Percentiles rank a stretch among this genome's conserved stretches.
Conservation (phyloP, 345 rosid genomes). For the Salix exigua region DNA sequence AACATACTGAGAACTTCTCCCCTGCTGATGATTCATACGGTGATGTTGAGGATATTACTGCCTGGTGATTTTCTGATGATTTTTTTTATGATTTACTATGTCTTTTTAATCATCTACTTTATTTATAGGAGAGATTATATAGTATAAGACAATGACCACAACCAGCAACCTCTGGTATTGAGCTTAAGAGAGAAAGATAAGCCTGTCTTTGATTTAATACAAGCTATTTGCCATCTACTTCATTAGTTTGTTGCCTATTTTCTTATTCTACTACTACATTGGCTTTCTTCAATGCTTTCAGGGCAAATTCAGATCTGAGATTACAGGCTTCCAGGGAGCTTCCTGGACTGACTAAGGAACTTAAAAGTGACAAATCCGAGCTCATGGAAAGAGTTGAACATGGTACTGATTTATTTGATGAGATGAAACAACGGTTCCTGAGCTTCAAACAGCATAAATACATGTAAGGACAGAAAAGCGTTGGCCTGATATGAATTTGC, state of each 20-base stretch:
- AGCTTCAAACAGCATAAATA: slow-evolving; percentile 64
- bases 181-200: slow-evolving; percentile 44
- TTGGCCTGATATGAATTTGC: slow-evolving; percentile 3
- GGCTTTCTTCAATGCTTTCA: not conserved
- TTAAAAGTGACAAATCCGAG: slow-evolving; percentile 30
- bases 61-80: not conserved
- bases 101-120: slow-evolving; percentile 21
- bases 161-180: slow-evolving; percentile 23
- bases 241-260: not conserved
- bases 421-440: slow-evolving; percentile 65
- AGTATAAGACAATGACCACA: slow-evolving; percentile 28
- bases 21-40: too few species aligned
- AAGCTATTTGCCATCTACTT: not conserved
- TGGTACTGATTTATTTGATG: slow-evolving; percentile 44
- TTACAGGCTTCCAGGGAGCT: slow-evolving; percentile 43
- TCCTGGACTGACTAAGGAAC: slow-evolving; percentile 32
- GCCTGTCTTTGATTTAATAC: slow-evolving; percentile 20
- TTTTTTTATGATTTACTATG: too few species aligned
- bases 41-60: not conserved
- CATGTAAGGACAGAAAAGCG: slow-evolving; percentile 45
- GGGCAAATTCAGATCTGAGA: slow-evolving; percentile 20
- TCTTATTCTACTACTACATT: slow-evolving; percentile 14
- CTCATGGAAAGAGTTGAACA: slow-evolving; percentile 27
- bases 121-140: slow-evolving; percentile 28
- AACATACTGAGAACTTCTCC: too few species aligned